Evolutionary conservation across 2,329 filamentous ascomycete species (phyloP).

Genomic region (Onygena corvina): DNA sequence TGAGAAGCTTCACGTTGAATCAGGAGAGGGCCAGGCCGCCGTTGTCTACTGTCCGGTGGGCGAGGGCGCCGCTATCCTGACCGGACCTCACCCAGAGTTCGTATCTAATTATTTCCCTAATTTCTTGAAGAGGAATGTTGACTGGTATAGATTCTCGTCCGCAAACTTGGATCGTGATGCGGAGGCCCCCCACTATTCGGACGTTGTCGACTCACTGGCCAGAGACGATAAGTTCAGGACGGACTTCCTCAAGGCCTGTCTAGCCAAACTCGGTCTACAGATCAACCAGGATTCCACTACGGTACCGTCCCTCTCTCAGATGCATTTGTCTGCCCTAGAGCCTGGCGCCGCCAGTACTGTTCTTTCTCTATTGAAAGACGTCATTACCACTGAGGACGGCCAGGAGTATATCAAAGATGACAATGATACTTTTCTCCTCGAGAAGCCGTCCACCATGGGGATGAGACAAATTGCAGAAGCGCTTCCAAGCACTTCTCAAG

Average conservation of each 20-base stretch:
- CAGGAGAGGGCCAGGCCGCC: slow-evolving; percentile 61
- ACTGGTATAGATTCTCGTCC: slow-evolving; percentile 57
- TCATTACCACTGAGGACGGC: slow-evolving; percentile 53
- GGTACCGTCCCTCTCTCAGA: slow-evolving; percentile 65
- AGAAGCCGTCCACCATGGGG: slow-evolving; percentile 53
- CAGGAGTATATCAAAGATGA: slow-evolving; percentile 66
- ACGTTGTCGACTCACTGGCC: slow-evolving; percentile 55
- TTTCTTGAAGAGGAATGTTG: slow-evolving; percentile 4
- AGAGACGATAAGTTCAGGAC: slow-evolving; percentile 58
- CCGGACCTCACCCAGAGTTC: slow-evolving; percentile 86
- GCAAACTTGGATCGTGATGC: slow-evolving; percentile 60
- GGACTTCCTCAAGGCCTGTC: slow-evolving; percentile 65
- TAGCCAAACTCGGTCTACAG: slow-evolving; percentile 69
- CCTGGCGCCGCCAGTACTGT: slow-evolving; percentile 56
- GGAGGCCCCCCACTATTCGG: slow-evolving; percentile 55
- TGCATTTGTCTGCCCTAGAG: slow-evolving; percentile 66
- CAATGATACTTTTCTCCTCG: slow-evolving; percentile 69
- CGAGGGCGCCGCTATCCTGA: slow-evolving; percentile 65
- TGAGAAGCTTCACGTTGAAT: slow-evolving; percentile 62
- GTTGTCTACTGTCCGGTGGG: slow-evolving; percentile 74
- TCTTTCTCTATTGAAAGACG: slow-evolving; percentile 49
- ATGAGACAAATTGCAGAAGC: slow-evolving; percentile 45
- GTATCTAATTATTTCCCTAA: slow-evolving; percentile 20
- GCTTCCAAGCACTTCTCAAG: slow-evolving; percentile 33
- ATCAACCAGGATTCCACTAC: slow-evolving; percentile 56